Percentiles rank a stretch among this genome's conserved stretches.
Conservation (phyloP, 1,284 basidiomycete species). For the Ceratobasidium sp. region DNA sequence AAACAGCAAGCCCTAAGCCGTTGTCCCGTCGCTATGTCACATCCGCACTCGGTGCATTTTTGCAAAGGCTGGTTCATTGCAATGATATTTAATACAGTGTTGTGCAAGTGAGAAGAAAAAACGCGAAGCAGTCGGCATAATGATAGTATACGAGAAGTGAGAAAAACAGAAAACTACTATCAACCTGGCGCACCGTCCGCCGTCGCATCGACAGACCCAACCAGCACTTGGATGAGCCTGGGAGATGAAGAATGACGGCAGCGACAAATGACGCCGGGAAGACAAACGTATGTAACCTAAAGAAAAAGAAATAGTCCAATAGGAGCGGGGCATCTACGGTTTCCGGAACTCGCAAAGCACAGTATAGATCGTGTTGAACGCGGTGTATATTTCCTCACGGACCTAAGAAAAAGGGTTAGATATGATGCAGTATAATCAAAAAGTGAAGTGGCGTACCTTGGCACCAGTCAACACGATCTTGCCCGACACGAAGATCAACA, state of each 20-base stretch:
- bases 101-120: conserved; percentile 2
- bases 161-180: conserved; percentile 27
- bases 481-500: conserved; percentile 98
- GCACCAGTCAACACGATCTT: conserved; percentile 99
- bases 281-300: conserved; percentile 28
- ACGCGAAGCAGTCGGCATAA: conserved; percentile 33
- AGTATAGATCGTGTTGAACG: conserved; percentile 99
- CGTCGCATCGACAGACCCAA: conserved; percentile 3
- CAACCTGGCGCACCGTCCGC: background rate
- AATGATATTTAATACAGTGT: conserved; percentile 45
- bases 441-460: conserved; percentile 72
- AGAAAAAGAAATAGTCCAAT: conserved; percentile 18
- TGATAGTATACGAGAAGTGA: conserved; percentile 42
- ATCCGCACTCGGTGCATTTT: background rate
- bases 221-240: conserved; percentile 39
- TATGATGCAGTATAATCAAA: conserved; percentile 1
- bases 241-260: background rate
- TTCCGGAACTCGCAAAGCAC: conserved; percentile 91
- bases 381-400: conserved; percentile 98
- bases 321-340: conserved; percentile 60
- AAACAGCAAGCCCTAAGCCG: no score
- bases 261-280: background rate
- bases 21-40: no score
- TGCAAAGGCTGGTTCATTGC: conserved; percentile 40
- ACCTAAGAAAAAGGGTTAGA: conserved; percentile 65